phyloP scores from a whole-genome alignment of 169 alveolate genomes.

The Eimeria maxima region DNA sequence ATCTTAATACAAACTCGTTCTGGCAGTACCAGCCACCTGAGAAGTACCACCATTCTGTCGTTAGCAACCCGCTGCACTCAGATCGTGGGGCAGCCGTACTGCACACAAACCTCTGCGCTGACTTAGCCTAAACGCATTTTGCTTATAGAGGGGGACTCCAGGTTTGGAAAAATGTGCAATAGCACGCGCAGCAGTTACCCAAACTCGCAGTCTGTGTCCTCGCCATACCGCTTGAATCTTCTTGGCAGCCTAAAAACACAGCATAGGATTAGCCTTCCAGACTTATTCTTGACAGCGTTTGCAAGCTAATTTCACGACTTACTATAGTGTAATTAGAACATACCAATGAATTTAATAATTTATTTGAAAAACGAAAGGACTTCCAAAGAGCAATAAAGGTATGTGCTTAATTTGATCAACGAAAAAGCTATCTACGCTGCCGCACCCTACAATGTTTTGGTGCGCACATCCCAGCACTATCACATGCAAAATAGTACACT shows the following conservation, averaged over 20 bases:
- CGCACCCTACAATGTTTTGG: background rate
- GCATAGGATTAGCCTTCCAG: background rate
- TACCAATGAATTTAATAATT: no score
- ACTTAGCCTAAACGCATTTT: background rate
- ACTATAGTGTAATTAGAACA: background rate
- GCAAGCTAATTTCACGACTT: background rate
- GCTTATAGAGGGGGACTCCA: background rate
- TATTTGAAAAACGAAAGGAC: no score
- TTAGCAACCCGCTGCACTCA: conserved; percentile 64
- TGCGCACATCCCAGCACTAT: background rate
- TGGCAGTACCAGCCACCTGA: conserved; percentile 13
- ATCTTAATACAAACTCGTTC: background rate
- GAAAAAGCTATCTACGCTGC: background rate
- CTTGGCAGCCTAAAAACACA: conserved; percentile 19
- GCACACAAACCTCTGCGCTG: background rate
- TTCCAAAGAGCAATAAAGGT: no score
- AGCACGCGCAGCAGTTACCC: conserved; percentile 65
- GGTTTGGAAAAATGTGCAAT: conserved; percentile 4
- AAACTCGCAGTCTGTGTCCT: conserved; percentile 29
- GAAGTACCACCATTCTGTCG: background rate
- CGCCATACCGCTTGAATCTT: conserved; percentile 74
- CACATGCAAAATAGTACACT: background rate
- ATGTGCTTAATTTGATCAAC: no score
- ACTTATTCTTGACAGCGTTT: background rate
- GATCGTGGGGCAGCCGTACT: conserved; percentile 1